These are phyloP conservation scores for Daedalea quercina DNA, from an alignment of 768 basidiomycete genomes.

Conservation along the genomic window DNA sequence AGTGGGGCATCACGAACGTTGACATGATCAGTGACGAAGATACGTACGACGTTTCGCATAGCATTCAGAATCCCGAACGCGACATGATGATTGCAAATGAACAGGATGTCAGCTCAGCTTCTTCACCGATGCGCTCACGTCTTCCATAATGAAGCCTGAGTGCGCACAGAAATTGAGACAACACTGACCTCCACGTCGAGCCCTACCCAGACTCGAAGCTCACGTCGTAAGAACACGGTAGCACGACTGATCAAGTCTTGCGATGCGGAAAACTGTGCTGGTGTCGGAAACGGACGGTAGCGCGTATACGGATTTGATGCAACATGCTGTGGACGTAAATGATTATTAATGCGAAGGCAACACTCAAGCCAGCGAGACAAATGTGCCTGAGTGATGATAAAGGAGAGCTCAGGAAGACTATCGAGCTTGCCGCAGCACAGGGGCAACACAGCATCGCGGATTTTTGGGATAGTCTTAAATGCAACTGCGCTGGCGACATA, in stretches of 20 bases:
- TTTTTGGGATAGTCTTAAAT: too few species aligned
- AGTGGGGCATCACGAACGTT: neutral
- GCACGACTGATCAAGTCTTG: slow-evolving; percentile 70
- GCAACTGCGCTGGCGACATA: too few species aligned
- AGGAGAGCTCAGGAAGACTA: too few species aligned
- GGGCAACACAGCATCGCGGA: too few species aligned
- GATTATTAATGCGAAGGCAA: too few species aligned
- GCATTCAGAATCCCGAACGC: neutral
- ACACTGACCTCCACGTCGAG: slow-evolving; percentile 79
- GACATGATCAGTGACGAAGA: neutral
- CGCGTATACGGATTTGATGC: slow-evolving; percentile 83
- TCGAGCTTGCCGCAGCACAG: too few species aligned
- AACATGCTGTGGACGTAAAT: slow-evolving; percentile 63
- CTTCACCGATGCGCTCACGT: neutral
- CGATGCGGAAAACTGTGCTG: slow-evolving; percentile 75
- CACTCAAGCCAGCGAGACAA: too few species aligned
- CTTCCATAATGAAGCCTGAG: neutral
- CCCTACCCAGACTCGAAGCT: slow-evolving; percentile 81
- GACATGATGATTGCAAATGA: too few species aligned
- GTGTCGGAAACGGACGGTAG: slow-evolving; percentile 87
- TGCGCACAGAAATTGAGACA: neutral
- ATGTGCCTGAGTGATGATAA: too few species aligned
- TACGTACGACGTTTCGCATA: neutral
- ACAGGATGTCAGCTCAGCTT: neutral
- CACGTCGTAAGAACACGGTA: slow-evolving; percentile 75